Conservation (phyloP, 73 alveolate species). For the Diophrys appendiculata region DNA sequence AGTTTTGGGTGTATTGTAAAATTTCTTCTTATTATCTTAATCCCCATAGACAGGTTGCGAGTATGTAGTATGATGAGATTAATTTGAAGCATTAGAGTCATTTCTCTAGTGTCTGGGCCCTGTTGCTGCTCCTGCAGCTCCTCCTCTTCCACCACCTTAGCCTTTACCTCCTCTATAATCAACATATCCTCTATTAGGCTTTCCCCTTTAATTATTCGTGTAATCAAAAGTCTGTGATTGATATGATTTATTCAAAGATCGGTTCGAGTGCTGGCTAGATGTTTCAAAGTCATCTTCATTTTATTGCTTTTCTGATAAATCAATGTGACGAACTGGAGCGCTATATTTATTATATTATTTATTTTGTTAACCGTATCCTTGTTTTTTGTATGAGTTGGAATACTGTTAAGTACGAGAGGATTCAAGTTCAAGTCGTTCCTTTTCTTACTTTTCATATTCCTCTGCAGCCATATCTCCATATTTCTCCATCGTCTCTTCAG, state of each 20-base stretch:
- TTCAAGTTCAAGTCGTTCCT: no score
- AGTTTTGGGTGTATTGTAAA: not conserved
- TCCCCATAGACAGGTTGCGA: not conserved
- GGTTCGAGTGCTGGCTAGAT: no score
- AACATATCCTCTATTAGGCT: not conserved
- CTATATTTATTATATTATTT: no score
- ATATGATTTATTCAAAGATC: no score
- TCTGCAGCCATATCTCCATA: slow-evolving; percentile 2
- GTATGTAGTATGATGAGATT: not conserved
- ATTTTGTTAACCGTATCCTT: not conserved
- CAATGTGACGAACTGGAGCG: not conserved
- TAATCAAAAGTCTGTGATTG: no score
- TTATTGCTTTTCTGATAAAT: not conserved
- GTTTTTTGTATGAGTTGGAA: no score
- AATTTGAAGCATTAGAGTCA: not conserved
- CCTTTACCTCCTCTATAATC: not conserved
- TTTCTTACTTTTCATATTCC: not conserved
- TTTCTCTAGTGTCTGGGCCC: not conserved
- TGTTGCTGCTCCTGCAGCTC: no score
- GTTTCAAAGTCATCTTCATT: not conserved
- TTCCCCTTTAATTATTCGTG: no score
- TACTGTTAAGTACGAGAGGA: no score
- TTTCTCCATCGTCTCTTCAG: not conserved
- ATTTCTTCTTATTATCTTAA: no score
- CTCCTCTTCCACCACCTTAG: not conserved